Percentiles rank a stretch among this genome's conserved stretches.
These are phyloP conservation scores for Cercospora sp. DNA, from an alignment of 2,329 filamentous ascomycete species.

Conservation along the genomic window DNA sequence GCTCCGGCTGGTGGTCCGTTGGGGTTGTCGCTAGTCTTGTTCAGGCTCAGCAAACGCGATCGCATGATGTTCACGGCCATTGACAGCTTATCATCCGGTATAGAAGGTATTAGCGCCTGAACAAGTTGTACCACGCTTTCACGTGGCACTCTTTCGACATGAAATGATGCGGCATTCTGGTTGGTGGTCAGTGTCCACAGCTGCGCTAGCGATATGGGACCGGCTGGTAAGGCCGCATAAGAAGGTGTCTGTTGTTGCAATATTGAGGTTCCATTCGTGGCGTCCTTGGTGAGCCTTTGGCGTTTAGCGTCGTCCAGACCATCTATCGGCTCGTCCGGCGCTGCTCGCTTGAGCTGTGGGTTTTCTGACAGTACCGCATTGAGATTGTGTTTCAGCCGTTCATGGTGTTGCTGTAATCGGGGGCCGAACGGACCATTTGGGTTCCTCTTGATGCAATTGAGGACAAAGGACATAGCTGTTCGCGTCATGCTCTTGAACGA, in stretches of 20 bases:
- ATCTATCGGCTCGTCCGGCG: slow-evolving; percentile 69
- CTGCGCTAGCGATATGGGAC: slow-evolving; percentile 75
- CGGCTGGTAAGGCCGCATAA: slow-evolving; percentile 70
- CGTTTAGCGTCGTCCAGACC: slow-evolving; percentile 77
- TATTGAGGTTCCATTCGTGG: slow-evolving; percentile 34
- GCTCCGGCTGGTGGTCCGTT: not conserved
- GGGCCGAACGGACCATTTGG: slow-evolving; percentile 71
- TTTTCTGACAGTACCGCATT: slow-evolving; percentile 77
- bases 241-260: slow-evolving; percentile 42
- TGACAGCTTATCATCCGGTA: slow-evolving; percentile 68
- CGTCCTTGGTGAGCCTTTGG: slow-evolving; percentile 64
- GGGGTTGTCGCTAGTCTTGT: slow-evolving; percentile 24
- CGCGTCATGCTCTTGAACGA: slow-evolving; percentile 93
- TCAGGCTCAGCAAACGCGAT: slow-evolving; percentile 44
- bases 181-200: slow-evolving; percentile 84
- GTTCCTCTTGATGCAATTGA: slow-evolving; percentile 81
- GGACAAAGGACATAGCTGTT: slow-evolving; percentile 78
- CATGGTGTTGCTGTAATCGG: slow-evolving; percentile 84
- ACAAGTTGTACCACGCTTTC: slow-evolving; percentile 77
- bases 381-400: slow-evolving; percentile 75
- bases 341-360: slow-evolving; percentile 67
- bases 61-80: slow-evolving; percentile 67
- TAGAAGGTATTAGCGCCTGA: slow-evolving; percentile 71
- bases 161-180: slow-evolving; percentile 71
- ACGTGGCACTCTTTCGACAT: slow-evolving; percentile 75